phyloP scores from a whole-genome alignment of 257 asterid species.

The Plantago ovata region DNA sequence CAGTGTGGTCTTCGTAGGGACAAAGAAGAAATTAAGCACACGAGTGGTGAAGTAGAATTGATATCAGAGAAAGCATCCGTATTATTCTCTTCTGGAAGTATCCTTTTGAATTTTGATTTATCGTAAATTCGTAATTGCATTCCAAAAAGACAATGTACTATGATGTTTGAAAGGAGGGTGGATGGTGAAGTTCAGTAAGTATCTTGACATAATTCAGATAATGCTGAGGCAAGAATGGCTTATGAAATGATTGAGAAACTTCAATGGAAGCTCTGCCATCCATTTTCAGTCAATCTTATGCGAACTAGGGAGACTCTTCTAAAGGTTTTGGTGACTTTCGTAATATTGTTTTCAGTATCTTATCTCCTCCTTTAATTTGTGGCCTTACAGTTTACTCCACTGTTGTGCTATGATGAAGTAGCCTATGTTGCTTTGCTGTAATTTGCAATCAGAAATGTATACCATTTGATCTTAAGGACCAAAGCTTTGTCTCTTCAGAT shows the following conservation, averaged over 20 bases:
- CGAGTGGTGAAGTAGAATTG: slow-evolving; percentile 41
- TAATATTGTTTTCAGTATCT: too few species aligned
- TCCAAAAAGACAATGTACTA: not conserved
- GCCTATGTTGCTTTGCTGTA: not conserved
- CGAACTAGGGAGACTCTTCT: slow-evolving; percentile 73
- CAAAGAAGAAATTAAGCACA: slow-evolving; percentile 57
- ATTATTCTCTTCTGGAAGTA: slow-evolving; percentile 55
- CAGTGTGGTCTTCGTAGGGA: slow-evolving; percentile 77
- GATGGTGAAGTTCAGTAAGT: not conserved
- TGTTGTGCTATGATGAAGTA: too few species aligned
- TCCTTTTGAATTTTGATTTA: slow-evolving; percentile 41
- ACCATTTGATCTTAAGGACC: not conserved
- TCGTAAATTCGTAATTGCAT: not conserved
- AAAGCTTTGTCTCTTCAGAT: slow-evolving; percentile 33
- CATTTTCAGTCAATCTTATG: slow-evolving; percentile 68
- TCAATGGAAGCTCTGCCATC: slow-evolving; percentile 53
- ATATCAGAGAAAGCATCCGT: slow-evolving; percentile 55
- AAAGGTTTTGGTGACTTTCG: slow-evolving; percentile 43
- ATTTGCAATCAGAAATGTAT: too few species aligned
- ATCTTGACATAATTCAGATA: slow-evolving; percentile 39
- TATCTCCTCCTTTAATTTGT: slow-evolving; percentile 4
- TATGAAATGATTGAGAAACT: slow-evolving; percentile 64
- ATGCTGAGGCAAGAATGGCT: slow-evolving; percentile 40
- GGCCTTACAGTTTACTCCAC: too few species aligned
- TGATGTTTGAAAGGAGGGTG: not conserved